Evolutionary conservation across 108 stramenopile species (phyloP).

Genomic region (Cyclotella choctawhatcheeana): DNA sequence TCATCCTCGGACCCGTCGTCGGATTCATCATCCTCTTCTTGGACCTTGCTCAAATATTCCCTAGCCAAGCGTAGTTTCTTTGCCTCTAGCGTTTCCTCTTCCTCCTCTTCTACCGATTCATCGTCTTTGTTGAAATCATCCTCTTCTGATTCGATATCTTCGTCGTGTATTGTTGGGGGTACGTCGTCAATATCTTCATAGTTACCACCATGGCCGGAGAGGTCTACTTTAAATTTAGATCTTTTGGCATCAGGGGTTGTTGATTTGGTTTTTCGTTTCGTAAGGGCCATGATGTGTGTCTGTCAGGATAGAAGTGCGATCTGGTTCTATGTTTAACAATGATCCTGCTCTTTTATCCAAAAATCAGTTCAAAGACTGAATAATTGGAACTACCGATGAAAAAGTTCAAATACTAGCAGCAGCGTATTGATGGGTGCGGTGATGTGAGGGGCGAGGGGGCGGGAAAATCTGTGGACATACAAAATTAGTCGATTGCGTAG

Average conservation of each 20-base stretch:
- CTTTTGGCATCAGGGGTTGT: neutral
- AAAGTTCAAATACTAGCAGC: too few relatives aligned
- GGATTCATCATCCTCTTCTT: conserved; percentile 38
- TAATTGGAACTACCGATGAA: too few relatives aligned
- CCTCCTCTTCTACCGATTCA: conserved; percentile 39
- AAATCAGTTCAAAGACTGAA: too few relatives aligned
- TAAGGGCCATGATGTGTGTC: neutral
- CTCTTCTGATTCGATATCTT: conserved; percentile 45
- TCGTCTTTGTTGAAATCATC: conserved; percentile 49
- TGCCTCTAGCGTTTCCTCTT: conserved; percentile 80
- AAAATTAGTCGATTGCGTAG: too few relatives aligned
- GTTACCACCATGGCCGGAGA: conserved; percentile 39
- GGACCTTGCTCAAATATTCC: conserved; percentile 78
- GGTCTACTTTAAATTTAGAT: conserved; percentile 35
- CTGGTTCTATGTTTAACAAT: too few relatives aligned
- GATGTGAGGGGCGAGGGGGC: too few relatives aligned
- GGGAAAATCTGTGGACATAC: too few relatives aligned
- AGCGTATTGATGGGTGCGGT: too few relatives aligned
- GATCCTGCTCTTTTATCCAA: too few relatives aligned
- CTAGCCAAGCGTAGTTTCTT: conserved; percentile 82
- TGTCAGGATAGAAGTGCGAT: too few relatives aligned
- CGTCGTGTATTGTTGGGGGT: conserved; percentile 25
- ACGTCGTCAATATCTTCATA: conserved; percentile 35
- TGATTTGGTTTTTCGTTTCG: conserved; percentile 9
- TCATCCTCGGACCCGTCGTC: conserved; percentile 47